phyloP scores from a whole-genome alignment of 805 yeast genomes.

The Candida incommunis region DNA sequence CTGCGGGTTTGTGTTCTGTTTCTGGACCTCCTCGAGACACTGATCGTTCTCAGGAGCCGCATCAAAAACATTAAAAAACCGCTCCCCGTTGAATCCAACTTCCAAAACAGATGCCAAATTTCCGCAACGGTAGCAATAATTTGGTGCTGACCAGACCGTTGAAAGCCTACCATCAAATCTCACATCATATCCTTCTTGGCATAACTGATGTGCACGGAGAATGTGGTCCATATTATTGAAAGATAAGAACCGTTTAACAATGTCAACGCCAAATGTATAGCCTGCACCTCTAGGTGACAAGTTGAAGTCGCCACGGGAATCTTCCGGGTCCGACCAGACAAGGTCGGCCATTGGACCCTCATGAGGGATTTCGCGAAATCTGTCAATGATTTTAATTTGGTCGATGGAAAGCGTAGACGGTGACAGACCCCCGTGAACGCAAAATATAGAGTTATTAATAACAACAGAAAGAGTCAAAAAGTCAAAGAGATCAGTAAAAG shows the following conservation, averaged over 20 bases:
- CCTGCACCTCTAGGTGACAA: conserved; percentile 97
- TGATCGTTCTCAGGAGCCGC: conserved; percentile 90
- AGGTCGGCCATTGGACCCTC: conserved; percentile 99
- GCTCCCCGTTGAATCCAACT: conserved; percentile 51
- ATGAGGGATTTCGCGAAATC: conserved; percentile 93
- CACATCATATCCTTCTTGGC: conserved; percentile 91
- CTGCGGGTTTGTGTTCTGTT: conserved; percentile 10
- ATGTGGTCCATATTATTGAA: conserved; percentile 70
- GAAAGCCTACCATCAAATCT: conserved; percentile 83
- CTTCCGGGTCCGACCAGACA: conserved; percentile 98
- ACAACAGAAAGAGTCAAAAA: conserved; percentile 79
- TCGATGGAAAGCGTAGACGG: conserved; percentile 92
- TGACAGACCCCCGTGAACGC: conserved; percentile 93
- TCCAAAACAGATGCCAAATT: conserved; percentile 96
- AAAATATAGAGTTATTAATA: conserved; percentile 78
- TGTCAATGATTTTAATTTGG: conserved; percentile 77
- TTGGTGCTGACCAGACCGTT: conserved; percentile 98
- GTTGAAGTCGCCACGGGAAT: conserved; percentile 62
- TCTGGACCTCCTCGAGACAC: conserved; percentile 14
- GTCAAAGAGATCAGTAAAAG: conserved; percentile 87
- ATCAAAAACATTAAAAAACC: conserved; percentile 81
- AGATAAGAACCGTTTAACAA: conserved; percentile 72
- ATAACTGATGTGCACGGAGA: conserved; percentile 87
- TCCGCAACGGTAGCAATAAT: conserved; percentile 94
- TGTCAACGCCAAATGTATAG: conserved; percentile 83